Evolutionary conservation across 2,329 filamentous ascomycete genomes (phyloP).

Genomic region (Teratosphaeria nubilosa): DNA sequence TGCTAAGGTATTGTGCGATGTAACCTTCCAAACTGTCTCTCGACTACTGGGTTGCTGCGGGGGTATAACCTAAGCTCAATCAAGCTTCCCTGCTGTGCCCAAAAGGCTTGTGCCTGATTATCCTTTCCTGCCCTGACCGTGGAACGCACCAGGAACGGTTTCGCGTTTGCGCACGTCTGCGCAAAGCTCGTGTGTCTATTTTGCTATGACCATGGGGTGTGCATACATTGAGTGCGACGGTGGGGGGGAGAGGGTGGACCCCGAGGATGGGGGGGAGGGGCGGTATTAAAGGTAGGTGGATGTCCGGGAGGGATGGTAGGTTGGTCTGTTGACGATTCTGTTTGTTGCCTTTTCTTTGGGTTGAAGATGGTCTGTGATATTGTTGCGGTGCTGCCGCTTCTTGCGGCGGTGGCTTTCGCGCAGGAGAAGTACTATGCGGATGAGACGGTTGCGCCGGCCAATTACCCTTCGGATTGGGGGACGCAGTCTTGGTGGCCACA

Average conservation of each 20-base stretch:
- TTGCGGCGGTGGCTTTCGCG: background rate
- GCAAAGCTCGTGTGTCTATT: background rate
- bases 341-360: background rate
- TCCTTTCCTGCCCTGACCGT: background rate
- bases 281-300: background rate
- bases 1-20: background rate
- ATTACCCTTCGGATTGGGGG: background rate
- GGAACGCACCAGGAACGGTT: background rate
- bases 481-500: conserved; percentile 1
- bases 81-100: background rate
- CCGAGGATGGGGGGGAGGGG: background rate
- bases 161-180: background rate
- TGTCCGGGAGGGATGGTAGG: background rate
- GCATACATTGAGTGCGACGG: no score
- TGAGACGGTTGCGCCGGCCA: background rate
- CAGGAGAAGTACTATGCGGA: background rate
- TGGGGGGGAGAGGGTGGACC: background rate
- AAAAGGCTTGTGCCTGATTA: background rate
- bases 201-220: background rate
- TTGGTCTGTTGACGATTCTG: background rate
- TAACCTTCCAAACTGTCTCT: background rate
- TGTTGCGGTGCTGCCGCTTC: background rate
- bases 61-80: background rate
- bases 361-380: background rate
- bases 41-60: background rate